Conservation (phyloP, 768 basidiomycete species). For the Hemileccinum rubropunctum region DNA sequence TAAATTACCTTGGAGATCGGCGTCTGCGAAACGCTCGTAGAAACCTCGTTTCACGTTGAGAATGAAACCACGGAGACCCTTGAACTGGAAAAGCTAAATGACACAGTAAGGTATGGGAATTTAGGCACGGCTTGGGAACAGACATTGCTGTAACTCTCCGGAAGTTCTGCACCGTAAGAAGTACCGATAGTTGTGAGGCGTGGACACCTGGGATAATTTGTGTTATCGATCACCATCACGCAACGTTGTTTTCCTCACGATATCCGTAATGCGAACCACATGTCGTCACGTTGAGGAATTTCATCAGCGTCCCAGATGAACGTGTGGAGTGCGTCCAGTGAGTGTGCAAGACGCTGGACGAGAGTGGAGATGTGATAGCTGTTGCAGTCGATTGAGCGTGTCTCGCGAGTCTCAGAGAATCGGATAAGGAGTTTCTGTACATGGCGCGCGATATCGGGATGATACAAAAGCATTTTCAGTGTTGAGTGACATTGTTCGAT, state of each 20-base stretch:
- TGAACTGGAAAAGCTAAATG: slow-evolving; percentile 65
- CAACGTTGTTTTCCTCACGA: slow-evolving; percentile 42
- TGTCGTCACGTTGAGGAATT: slow-evolving; percentile 60
- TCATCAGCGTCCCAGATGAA: slow-evolving; percentile 77
- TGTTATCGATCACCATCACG: not conserved
- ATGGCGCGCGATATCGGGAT: slow-evolving; percentile 62
- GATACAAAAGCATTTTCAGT: slow-evolving; percentile 57
- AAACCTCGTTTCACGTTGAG: slow-evolving; percentile 59
- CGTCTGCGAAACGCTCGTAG: slow-evolving; percentile 56
- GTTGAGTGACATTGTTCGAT: slow-evolving; percentile 61
- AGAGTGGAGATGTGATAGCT: slow-evolving; percentile 46
- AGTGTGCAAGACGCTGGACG: slow-evolving; percentile 47
- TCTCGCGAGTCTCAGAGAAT: slow-evolving; percentile 32
- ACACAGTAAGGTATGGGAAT: not conserved
- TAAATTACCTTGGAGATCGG: slow-evolving; percentile 50
- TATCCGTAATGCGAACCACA: slow-evolving; percentile 73
- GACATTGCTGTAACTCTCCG: slow-evolving; percentile 60
- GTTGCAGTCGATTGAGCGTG: slow-evolving; percentile 8
- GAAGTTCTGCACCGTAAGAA: slow-evolving; percentile 59
- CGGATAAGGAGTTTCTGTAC: slow-evolving; percentile 56
- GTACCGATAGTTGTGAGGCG: slow-evolving; percentile 60
- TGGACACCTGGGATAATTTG: slow-evolving; percentile 50
- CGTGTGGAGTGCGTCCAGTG: slow-evolving; percentile 60
- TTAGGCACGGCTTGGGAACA: slow-evolving; percentile 23
- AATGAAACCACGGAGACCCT: slow-evolving; percentile 58